A percentile compares a stretch with the other conserved stretches of the same genome.
Conservation (phyloP, 2,329 filamentous ascomycete species). For the Alternaria sp. region DNA sequence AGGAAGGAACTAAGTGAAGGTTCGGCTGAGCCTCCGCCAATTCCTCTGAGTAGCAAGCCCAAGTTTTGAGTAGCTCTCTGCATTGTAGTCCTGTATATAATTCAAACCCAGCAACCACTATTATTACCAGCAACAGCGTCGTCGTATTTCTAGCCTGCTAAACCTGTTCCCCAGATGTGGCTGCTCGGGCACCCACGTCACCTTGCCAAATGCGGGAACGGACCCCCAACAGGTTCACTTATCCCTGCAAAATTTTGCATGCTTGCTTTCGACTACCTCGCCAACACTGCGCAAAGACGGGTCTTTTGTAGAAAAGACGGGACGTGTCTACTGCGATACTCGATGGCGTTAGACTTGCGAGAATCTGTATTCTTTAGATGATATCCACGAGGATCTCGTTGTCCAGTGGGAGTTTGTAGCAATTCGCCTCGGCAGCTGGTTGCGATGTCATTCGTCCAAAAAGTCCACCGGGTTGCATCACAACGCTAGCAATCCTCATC, state of each 20-base stretch:
- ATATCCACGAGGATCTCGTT: slow-evolving; percentile 5
- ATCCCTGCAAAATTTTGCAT: slow-evolving; percentile 10
- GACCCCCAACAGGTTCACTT: slow-evolving; percentile 13
- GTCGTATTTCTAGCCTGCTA: not conserved
- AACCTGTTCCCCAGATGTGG: slow-evolving; percentile 6
- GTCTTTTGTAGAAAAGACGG: not conserved
- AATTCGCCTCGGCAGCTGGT: slow-evolving; percentile 34
- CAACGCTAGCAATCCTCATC: slow-evolving; percentile 21
- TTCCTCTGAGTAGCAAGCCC: slow-evolving; percentile 67
- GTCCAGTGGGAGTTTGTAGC: slow-evolving; percentile 21
- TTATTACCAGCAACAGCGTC: not conserved
- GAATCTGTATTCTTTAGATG: not conserved
- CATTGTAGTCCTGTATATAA: not conserved
- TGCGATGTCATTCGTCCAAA: slow-evolving; percentile 27
- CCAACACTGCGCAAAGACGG: not conserved
- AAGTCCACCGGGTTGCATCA: slow-evolving; percentile 8
- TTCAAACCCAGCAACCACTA: not conserved
- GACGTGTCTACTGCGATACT: not conserved
- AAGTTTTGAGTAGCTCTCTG: slow-evolving; percentile 34
- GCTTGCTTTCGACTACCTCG: not conserved
- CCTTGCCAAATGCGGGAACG: not conserved
- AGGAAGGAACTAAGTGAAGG: slow-evolving; percentile 58
- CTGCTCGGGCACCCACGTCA: slow-evolving; percentile 2
- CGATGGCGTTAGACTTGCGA: slow-evolving; percentile 29
- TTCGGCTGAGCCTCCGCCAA: slow-evolving; percentile 59